phyloP scores from a whole-genome alignment of 805 yeast genomes.

The Candida silvatica region DNA sequence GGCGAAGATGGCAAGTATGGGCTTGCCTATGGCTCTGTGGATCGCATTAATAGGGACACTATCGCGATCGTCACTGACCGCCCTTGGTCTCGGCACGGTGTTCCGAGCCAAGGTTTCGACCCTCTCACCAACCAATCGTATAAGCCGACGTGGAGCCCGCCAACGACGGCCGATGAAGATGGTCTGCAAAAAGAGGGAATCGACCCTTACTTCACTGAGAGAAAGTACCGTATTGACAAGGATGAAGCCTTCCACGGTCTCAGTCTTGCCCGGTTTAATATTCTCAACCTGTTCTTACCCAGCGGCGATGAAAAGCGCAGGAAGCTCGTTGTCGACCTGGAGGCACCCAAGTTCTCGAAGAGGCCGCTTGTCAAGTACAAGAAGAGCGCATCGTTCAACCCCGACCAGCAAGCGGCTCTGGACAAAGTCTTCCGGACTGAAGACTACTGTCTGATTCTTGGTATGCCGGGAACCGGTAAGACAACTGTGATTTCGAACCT shows the following conservation, averaged over 20 bases:
- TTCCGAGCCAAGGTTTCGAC: slow-evolving; percentile 35
- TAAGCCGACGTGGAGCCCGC: slow-evolving; percentile 33
- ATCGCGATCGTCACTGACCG: slow-evolving; percentile 47
- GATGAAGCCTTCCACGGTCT: slow-evolving; percentile 72
- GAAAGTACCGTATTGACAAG: slow-evolving; percentile 61
- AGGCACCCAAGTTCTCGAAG: slow-evolving; percentile 33
- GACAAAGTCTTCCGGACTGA: slow-evolving; percentile 51
- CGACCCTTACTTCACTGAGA: slow-evolving; percentile 3
- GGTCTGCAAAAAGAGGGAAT: slow-evolving; percentile 1
- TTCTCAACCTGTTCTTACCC: slow-evolving; percentile 56
- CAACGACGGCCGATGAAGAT: slow-evolving; percentile 1
- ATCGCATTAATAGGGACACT: slow-evolving; percentile 30
- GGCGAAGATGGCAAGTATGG: slow-evolving; percentile 77
- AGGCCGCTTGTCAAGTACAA: slow-evolving; percentile 6
- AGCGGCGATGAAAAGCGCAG: slow-evolving; percentile 36
- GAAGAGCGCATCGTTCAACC: slow-evolving; percentile 38
- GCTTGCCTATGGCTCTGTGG: slow-evolving; percentile 54
- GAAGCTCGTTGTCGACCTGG: slow-evolving; percentile 44
- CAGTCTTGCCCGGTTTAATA: slow-evolving; percentile 67
- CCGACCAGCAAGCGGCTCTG: slow-evolving; percentile 66
- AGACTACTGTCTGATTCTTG: slow-evolving; percentile 77
- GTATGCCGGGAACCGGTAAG: slow-evolving; percentile 99
- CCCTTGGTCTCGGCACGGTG: slow-evolving; percentile 33
- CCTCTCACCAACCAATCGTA: slow-evolving; percentile 37
- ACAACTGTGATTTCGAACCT: slow-evolving; percentile 82